Conservation (phyloP, 2,329 filamentous ascomycete genomes). For the Chrysoporthe cubensis region DNA sequence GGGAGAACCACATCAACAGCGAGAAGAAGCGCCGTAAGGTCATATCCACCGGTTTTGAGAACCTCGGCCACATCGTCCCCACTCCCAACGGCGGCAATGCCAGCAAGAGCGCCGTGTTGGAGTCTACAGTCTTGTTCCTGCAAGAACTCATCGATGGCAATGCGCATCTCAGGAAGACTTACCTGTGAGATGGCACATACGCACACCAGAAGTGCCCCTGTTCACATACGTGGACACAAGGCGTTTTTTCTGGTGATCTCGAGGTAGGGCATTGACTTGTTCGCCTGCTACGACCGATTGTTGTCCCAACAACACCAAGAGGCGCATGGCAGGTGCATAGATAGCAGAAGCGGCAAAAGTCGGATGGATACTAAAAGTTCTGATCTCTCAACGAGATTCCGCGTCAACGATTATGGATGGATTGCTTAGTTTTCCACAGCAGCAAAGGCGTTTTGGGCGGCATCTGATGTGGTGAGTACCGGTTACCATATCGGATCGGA, state of each 20-base stretch:
- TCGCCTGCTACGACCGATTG: neutral
- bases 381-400: neutral
- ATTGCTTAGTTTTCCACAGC: neutral
- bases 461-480: neutral
- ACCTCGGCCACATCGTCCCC: conserved; percentile 77
- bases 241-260: too few relatives aligned
- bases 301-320: neutral
- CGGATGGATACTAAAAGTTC: neutral
- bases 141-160: conserved; percentile 74
- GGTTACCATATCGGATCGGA: neutral
- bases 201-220: neutral
- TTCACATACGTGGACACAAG: too few relatives aligned
- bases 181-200: neutral
- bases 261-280: too few relatives aligned
- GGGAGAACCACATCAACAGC: conserved; percentile 84
- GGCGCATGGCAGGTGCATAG: neutral
- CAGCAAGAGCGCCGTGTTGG: conserved; percentile 81
- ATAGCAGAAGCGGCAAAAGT: neutral
- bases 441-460: neutral
- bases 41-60: conserved; percentile 82
- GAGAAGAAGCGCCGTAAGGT: conserved; percentile 85
- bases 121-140: conserved; percentile 78
- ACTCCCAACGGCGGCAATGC: conserved; percentile 74
- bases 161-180: conserved; percentile 51
- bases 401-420: neutral